These are phyloP conservation scores for Paecilomyces variotii DNA, from an alignment of 2,329 filamentous ascomycete genomes.

Conservation along the genomic window DNA sequence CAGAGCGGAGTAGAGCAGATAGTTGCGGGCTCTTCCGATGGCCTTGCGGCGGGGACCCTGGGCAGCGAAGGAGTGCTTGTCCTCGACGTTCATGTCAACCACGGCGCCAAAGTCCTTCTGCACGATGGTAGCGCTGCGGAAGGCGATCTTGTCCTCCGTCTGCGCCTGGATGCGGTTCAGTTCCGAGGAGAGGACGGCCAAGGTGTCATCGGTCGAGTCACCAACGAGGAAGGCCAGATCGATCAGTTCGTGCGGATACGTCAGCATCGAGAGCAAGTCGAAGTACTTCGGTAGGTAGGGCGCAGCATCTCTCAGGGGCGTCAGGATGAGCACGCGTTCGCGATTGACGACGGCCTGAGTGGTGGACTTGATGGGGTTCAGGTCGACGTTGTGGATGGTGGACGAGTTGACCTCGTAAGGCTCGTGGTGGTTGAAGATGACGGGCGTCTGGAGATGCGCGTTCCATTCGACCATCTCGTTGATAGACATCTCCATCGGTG, in stretches of 20 bases:
- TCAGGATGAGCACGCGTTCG: slow-evolving; percentile 85
- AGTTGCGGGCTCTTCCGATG: slow-evolving; percentile 87
- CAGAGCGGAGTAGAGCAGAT: slow-evolving; percentile 71
- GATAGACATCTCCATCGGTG: slow-evolving; percentile 89
- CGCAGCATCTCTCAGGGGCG: slow-evolving; percentile 83
- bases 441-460: slow-evolving; percentile 79
- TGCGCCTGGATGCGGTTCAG: slow-evolving; percentile 80
- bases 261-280: slow-evolving; percentile 79
- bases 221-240: slow-evolving; percentile 92
- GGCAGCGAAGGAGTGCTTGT: slow-evolving; percentile 76
- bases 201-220: slow-evolving; percentile 83
- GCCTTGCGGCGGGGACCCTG: slow-evolving; percentile 85
- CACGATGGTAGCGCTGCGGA: slow-evolving; percentile 75
- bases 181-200: slow-evolving; percentile 77
- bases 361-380: slow-evolving; percentile 79
- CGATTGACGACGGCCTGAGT: slow-evolving; percentile 68
- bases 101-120: slow-evolving; percentile 82
- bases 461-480: slow-evolving; percentile 91
- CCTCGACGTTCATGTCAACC: slow-evolving; percentile 69
- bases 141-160: slow-evolving; percentile 65
- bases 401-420: slow-evolving; percentile 75
- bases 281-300: slow-evolving; percentile 82
- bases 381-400: slow-evolving; percentile 69
- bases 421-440: slow-evolving; percentile 92
- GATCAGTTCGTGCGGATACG: slow-evolving; percentile 91